phyloP scores from a whole-genome alignment of 2,329 filamentous ascomycete species.

The Didymellaceae sp. region DNA sequence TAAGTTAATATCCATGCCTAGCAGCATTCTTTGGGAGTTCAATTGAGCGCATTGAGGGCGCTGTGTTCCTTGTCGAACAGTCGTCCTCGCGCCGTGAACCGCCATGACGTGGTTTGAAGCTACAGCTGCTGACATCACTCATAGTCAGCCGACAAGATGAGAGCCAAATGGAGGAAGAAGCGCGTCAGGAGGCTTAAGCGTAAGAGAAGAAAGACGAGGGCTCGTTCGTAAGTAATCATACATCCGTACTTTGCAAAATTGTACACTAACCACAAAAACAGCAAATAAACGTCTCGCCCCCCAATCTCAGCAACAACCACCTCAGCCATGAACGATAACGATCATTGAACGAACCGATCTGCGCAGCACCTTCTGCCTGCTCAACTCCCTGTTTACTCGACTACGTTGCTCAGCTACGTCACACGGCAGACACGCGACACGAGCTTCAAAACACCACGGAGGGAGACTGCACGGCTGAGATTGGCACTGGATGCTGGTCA shows the following conservation, averaged over 20 bases:
- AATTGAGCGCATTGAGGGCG: slow-evolving; percentile 32
- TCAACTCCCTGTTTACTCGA: slow-evolving; percentile 32
- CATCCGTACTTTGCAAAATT: not conserved
- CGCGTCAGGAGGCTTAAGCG: slow-evolving; percentile 97
- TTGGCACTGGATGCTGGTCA: slow-evolving; percentile 44
- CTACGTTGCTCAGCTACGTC: slow-evolving; percentile 33
- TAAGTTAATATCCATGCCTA: slow-evolving; percentile 37
- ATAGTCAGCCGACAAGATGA: slow-evolving; percentile 63
- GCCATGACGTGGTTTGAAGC: slow-evolving; percentile 18
- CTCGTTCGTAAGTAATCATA: slow-evolving; percentile 77
- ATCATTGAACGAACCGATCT: slow-evolving; percentile 37
- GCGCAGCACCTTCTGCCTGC: slow-evolving; percentile 32
- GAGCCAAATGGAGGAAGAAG: slow-evolving; percentile 99
- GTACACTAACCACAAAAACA: slow-evolving; percentile 29
- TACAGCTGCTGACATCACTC: slow-evolving; percentile 37
- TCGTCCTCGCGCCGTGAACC: slow-evolving; percentile 12
- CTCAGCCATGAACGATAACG: slow-evolving; percentile 41
- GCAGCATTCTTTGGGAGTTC: slow-evolving; percentile 18
- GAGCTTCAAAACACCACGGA: slow-evolving; percentile 32
- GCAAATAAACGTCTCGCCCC: slow-evolving; percentile 59
- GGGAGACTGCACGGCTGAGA: slow-evolving; percentile 38
- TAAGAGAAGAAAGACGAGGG: slow-evolving; percentile 99
- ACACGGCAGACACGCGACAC: slow-evolving; percentile 34
- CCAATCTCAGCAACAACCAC: slow-evolving; percentile 46
- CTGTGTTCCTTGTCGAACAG: slow-evolving; percentile 9